Conservation (phyloP, 495 filamentous ascomycete species). For the Neurospora sublineolata region DNA sequence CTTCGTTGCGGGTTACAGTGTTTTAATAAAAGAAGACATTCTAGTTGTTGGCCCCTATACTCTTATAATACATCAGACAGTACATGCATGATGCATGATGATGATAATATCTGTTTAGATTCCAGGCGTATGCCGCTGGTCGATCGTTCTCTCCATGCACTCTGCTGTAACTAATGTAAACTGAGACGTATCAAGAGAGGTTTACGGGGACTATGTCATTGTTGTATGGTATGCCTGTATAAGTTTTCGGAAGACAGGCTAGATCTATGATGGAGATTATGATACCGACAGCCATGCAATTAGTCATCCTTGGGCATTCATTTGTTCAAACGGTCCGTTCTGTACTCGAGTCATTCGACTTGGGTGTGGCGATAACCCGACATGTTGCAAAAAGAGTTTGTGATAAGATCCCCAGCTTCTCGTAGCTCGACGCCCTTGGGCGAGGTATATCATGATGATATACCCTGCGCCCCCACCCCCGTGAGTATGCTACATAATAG, state of each 20-base stretch:
- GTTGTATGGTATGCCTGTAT: not conserved
- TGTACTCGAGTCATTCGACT: not conserved
- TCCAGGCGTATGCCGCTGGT: not conserved
- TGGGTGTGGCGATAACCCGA: not conserved
- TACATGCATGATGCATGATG: constrained; percentile 13
- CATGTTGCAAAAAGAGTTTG: not conserved
- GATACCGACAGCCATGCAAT: too few species aligned
- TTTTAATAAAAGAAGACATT: constrained; percentile 12
- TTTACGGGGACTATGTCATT: not conserved
- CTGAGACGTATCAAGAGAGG: not conserved
- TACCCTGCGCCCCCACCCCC: too few species aligned
- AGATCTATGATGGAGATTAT: not conserved
- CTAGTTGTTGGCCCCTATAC: constrained; percentile 4
- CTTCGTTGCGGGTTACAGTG: constrained; percentile 6
- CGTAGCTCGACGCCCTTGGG: not conserved
- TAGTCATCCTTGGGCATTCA: not conserved
- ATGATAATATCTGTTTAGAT: not conserved
- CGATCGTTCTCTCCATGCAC: not conserved
- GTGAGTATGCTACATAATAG: not conserved
- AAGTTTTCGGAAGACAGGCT: not conserved
- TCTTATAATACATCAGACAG: constrained; percentile 14
- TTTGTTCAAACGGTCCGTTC: not conserved
- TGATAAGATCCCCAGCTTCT: not conserved
- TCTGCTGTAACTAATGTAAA: not conserved
- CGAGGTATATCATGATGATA: not conserved